phyloP scores from a whole-genome alignment of 2,329 filamentous ascomycete species.

The Alternaria brassicae region DNA sequence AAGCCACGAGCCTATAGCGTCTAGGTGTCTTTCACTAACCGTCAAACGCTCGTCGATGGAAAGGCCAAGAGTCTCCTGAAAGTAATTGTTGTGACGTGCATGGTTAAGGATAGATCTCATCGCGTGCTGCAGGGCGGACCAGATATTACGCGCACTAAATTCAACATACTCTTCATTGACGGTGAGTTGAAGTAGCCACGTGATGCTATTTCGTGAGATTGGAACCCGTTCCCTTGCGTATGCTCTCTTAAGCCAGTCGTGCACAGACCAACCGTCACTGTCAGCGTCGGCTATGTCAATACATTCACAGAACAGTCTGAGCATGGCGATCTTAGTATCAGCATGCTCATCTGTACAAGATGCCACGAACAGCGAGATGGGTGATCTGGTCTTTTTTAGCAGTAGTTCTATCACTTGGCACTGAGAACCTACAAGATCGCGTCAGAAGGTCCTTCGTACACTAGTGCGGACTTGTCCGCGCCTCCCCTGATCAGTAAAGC shows the following conservation, averaged over 20 bases:
- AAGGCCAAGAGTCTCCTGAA: neutral
- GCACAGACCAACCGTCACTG: conserved; percentile 21
- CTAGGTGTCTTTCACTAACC: neutral
- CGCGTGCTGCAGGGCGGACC: conserved; percentile 22
- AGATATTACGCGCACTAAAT: conserved; percentile 12
- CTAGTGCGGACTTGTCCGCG: conserved; percentile 22
- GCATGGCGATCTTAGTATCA: conserved; percentile 22
- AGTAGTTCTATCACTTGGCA: neutral
- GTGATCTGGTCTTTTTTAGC: conserved; percentile 10
- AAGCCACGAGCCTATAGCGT: conserved; percentile 12
- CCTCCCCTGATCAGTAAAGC: conserved; percentile 19
- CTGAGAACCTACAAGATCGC: conserved; percentile 4
- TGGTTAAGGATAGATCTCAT: conserved; percentile 18
- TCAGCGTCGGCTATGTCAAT: conserved; percentile 18
- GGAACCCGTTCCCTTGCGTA: conserved; percentile 20
- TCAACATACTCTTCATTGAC: conserved; percentile 19
- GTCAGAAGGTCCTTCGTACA: conserved; percentile 20
- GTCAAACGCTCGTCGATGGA: neutral
- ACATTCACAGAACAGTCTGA: conserved; percentile 22
- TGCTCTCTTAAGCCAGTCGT: conserved; percentile 23
- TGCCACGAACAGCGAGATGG: conserved; percentile 20
- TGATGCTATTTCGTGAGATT: conserved; percentile 24
- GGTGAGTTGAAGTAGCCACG: conserved; percentile 14
- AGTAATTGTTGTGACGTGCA: neutral
- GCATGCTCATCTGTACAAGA: conserved; percentile 5